These are phyloP conservation scores for Pythium scleroteichum DNA, from an alignment of 352 stramenopile species.

Conservation along the genomic window DNA sequence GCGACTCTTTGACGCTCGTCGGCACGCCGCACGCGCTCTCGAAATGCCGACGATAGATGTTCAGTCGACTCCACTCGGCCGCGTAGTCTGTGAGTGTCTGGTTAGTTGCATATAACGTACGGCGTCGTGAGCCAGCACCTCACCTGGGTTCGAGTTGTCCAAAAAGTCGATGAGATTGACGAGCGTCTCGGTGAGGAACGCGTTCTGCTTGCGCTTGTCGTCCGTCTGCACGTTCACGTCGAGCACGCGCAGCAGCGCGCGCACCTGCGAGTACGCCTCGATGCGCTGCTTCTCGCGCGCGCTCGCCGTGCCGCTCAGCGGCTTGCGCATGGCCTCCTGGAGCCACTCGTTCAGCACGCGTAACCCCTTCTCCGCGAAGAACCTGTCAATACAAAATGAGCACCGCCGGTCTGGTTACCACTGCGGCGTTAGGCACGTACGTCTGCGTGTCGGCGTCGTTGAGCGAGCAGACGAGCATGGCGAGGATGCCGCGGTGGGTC, in stretches of 20 bases:
- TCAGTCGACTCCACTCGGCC: constrained; percentile 72
- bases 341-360: constrained; percentile 78
- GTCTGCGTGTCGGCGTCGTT: constrained; percentile 70
- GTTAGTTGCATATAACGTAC: too few species aligned
- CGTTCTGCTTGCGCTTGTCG: constrained; percentile 60
- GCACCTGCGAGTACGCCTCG: constrained; percentile 81
- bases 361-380: constrained; percentile 72
- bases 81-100: constrained; percentile 70
- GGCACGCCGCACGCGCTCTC: constrained; percentile 70
- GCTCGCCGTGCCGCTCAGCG: constrained; percentile 14
- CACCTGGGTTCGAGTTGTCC: constrained; percentile 63
- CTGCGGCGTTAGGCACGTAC: constrained; percentile 27
- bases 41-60: constrained; percentile 78
- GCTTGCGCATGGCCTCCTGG: constrained; percentile 43
- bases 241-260: constrained; percentile 65
- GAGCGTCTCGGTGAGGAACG: constrained; percentile 61
- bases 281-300: constrained; percentile 64
- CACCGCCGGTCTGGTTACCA: not conserved
- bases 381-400: constrained; percentile 32
- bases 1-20: constrained; percentile 48
- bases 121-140: too few species aligned
- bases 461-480: constrained; percentile 69
- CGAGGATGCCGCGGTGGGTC: constrained; percentile 75
- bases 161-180: constrained; percentile 64
- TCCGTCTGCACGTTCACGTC: constrained; percentile 77